A percentile compares a stretch with the other conserved stretches of the same genome.
phyloP scores from a whole-genome alignment of 2,329 filamentous ascomycete genomes.

The Aspergillus neoniger region DNA sequence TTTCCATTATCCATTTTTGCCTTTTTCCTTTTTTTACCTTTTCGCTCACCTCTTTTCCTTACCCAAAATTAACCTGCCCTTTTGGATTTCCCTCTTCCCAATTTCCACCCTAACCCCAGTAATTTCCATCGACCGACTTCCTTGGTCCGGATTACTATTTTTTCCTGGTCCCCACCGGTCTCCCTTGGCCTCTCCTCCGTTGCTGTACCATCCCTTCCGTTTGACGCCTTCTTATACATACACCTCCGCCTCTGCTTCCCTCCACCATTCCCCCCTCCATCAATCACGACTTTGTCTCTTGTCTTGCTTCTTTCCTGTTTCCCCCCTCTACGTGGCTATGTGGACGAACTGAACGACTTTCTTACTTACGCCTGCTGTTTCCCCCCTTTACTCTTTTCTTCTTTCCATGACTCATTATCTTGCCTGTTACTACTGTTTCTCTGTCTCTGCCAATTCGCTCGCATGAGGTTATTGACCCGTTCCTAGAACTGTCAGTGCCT shows the following conservation, averaged over 20 bases:
- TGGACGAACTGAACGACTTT: constrained; percentile 22
- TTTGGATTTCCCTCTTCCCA: neutral
- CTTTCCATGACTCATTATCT: neutral
- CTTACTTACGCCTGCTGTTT: neutral
- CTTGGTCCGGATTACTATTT: constrained; percentile 8
- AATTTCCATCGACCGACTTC: constrained; percentile 3
- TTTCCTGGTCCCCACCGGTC: constrained; percentile 18
- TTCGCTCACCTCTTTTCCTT: neutral
- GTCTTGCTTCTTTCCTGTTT: constrained; percentile 13
- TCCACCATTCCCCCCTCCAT: constrained; percentile 3
- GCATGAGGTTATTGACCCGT: constrained; percentile 9
- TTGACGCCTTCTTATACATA: constrained; percentile 30
- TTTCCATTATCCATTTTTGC: neutral
- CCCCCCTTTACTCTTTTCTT: constrained; percentile 11
- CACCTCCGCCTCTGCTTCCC: constrained; percentile 9
- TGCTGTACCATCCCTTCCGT: constrained; percentile 26
- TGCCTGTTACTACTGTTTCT: constrained; percentile 1
- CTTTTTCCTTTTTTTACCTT: constrained; percentile 6
- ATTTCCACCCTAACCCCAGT: constrained; percentile 2
- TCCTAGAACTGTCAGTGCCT: neutral
- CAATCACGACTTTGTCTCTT: constrained; percentile 5
- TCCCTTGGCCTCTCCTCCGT: constrained; percentile 33
- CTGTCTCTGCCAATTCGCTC: constrained; percentile 18
- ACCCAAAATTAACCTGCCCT: constrained; percentile 1
- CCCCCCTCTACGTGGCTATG: constrained; percentile 14